Base-by-base conservation (phyloP, 805 yeast species). In the Hemisphaericaspora nanyangensis region DNA sequence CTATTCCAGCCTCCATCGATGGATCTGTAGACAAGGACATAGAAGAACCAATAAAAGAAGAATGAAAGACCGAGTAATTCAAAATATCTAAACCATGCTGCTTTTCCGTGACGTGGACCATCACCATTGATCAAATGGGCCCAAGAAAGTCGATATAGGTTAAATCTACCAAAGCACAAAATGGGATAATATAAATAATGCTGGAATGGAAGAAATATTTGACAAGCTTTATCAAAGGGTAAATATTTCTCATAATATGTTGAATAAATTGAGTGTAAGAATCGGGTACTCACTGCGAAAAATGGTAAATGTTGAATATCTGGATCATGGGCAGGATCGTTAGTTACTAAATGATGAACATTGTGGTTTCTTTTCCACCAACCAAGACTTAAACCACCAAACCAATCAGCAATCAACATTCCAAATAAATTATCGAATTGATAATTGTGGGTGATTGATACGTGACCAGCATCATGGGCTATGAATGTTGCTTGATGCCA, bases 331-430 rank as follows among this genome's bases (percentile, higher is more conserved):
- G 84, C 83, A 0, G 96, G 96, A 55, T 88, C 95, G 59, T 88
- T 88, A n/a, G 96, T 85, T 39, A 88, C 74, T 37, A 88, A 63
- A 57, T 88, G 96, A 60, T 88, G 96, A n/a, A 88, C 95, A 56
- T 88, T 88, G 61, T 88, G 96, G 60, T 85, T 88, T 37, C 90
- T 71, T 51, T 88, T 89, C 96, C 96, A 88, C 96, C 96, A 88
- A 2, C 95, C 95, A 16, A 87, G 55, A 33, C 95, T 85, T 30
- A 88, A 68, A 0, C 96, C 96, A n/a, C 96, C 96, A 37, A 80
- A 61, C 68, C 73, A 88, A 45, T 85, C 79, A 1, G 95, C 95
- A 35, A 88, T 68, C 2, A 77, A 36, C 58, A 81, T 77, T 1
- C 95, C 95, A 41, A 85, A 69, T 15, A 83, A 56, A 54, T 82